Conservation (phyloP, 1,284 basidiomycete genomes). For the Schizophyllum commune region DNA sequence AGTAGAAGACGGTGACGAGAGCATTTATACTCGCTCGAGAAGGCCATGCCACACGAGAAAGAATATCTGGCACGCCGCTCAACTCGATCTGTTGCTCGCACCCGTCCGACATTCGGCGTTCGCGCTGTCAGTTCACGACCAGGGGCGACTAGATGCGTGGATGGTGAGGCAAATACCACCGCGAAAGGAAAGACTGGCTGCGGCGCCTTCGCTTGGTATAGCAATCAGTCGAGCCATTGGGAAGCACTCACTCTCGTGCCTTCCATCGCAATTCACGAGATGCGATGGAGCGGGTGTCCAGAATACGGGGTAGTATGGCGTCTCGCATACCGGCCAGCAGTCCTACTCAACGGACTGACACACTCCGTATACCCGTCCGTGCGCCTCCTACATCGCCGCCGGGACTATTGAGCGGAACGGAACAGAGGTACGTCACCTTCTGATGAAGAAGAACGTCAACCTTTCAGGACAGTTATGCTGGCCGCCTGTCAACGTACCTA, state of each 20-base stretch:
- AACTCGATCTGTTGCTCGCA: neutral
- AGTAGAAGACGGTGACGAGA: neutral
- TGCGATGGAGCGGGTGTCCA: neutral
- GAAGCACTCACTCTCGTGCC: neutral
- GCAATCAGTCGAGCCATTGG: neutral
- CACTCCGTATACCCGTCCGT: no score
- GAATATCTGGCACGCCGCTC: no score
- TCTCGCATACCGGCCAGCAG: neutral
- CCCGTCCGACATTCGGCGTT: neutral
- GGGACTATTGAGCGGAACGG: neutral
- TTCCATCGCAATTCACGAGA: neutral
- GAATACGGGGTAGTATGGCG: neutral
- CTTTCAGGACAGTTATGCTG: neutral
- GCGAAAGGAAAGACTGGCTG: neutral
- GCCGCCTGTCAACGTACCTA: no score
- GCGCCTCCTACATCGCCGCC: no score
- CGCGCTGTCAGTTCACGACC: neutral
- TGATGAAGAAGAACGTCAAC: neutral
- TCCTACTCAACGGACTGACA: neutral
- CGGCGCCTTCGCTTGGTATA: no score
- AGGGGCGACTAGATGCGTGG: neutral
- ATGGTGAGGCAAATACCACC: neutral
- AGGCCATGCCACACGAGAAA: no score
- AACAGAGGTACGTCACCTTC: neutral
- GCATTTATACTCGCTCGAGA: neutral